Evolutionary conservation across 2,329 filamentous ascomycete genomes (phyloP), one percentile per base, ranked within the genome.

Genomic region (Clarireedia hainanense): DNA sequence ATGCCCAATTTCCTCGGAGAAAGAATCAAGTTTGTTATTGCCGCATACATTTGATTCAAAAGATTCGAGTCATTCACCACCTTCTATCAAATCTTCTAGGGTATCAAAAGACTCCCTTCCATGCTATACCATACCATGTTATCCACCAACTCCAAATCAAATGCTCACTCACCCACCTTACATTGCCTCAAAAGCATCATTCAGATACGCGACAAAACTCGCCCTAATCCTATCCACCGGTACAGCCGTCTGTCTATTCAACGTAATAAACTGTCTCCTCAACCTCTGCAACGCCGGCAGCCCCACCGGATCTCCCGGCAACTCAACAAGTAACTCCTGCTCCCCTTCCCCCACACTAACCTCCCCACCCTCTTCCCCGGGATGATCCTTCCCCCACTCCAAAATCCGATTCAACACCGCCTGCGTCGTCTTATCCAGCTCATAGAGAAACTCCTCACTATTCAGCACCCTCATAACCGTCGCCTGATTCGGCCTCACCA

Each of bases 371-470:
- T 74, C 80, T 59, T 87, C 85, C 1, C 77, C 79, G 6, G 73
- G 68, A 52, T 89, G 84, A 56, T 83, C 77, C 58, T 80, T 78
- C 68, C 88, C 81, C 73, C 82, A 84, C 48, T 86, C 81, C 56
- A 88, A 71, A 39, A 95, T 83, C 55, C 77, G 76, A 63, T 83
- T 81, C 52, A 94, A 79, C 30, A 95, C 80, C 53, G 86, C 86
- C 63, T 91, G 89, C 6, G 89, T 92, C 67, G 84, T 84, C 60
- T 82, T 82, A 70, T 95, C 89, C 24, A 95, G 76, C 58, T 89
- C 79, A 68, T 94, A 91, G 52, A 95, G 76, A 68, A 91, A 91
- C 67, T 91, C 86, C 55, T 80, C 75, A 65, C 79, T 77, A 0
- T 67, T 84, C 68, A 73, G 83, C 65, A 68, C 84, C 76, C 76